phyloP scores from a whole-genome alignment of 2,329 filamentous ascomycete species.

The Pochonia chlamydosporia region DNA sequence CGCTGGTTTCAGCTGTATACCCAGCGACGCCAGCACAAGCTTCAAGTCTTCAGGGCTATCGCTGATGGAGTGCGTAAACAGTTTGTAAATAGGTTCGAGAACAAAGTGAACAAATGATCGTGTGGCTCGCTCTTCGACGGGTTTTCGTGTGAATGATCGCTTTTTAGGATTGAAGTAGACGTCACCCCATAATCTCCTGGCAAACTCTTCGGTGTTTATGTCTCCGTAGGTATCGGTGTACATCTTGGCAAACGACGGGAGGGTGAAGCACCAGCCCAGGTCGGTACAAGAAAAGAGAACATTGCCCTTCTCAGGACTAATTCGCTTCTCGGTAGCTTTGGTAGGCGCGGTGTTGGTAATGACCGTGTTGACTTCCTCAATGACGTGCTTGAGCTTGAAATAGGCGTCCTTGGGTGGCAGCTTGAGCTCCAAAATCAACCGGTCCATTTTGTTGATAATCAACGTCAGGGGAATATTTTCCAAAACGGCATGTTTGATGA shows the following conservation, averaged over 20 bases:
- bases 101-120: conserved; percentile 92
- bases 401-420: conserved; percentile 93
- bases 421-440: conserved; percentile 88
- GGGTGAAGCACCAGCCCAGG: conserved; percentile 95
- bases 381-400: conserved; percentile 98
- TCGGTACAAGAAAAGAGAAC: conserved; percentile 92
- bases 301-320: conserved; percentile 96
- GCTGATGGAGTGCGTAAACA: conserved; percentile 92
- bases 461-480: conserved; percentile 85
- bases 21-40: conserved; percentile 68
- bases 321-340: conserved; percentile 67
- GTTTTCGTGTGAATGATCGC: conserved; percentile 86
- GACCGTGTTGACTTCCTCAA: conserved; percentile 94
- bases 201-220: conserved; percentile 78
- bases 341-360: conserved; percentile 85
- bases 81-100: conserved; percentile 94
- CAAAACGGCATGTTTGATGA: conserved; percentile 90
- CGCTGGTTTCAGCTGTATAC: conserved; percentile 83
- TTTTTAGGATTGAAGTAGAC: conserved; percentile 92
- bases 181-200: conserved; percentile 85
- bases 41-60: conserved; percentile 82
- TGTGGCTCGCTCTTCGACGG: conserved; percentile 71
- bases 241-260: conserved; percentile 93
- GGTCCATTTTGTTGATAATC: conserved; percentile 96
- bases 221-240: conserved; percentile 84